Base-by-base conservation (phyloP, 805 yeast genomes). In the Tetrapisispora taiwanensis region DNA sequence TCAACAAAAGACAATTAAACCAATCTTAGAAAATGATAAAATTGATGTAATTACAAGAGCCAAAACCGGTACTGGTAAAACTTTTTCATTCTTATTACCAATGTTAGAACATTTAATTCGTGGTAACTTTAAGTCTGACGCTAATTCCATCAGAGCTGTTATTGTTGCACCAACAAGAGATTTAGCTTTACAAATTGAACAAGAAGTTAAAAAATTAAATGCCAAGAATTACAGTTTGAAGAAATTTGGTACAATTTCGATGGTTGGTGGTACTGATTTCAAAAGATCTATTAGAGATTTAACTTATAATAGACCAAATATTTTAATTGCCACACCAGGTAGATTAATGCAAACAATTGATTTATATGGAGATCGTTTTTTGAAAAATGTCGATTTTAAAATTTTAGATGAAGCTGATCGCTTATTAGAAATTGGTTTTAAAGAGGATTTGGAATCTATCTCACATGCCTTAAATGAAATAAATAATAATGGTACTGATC, bases 1-100 rank as follows among this genome's bases (percentile, higher is more conserved):
- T 26, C 94, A 84, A 60, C 73, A 75, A 46, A 68, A 72, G 51
- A 69, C 88, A 12, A 71, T 84, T 37, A 67, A 71, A 39, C 82
- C 84, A 19, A 71, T 77, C 35, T 64, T 83, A 33, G 55, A 67
- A 14, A 67, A 69, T 33, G 67, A 72, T n/a, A 61, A 70, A 15
- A 49, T 48, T 26, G 89, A 90, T 51, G 70, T 86, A 36, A 86
- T 88, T 19, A 88, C 87, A 32, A 73, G 95, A 55, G 96, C 97
- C 24, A 86, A 86, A 62, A 88, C 97, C 3, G 97, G 97, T 60
- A 88, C 97, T 2, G 97, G 97, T 56, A 88, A 88, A 62, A 88
- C 97, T 0, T 77, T 84, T 49, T 94, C 96, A 0, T 88, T 86
- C 62, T 81, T 89, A 48, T 69, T 89, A 36, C 96, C 96, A 2